Base-by-base conservation (phyloP, 805 yeast species). In the Starmerella asiatica region DNA sequence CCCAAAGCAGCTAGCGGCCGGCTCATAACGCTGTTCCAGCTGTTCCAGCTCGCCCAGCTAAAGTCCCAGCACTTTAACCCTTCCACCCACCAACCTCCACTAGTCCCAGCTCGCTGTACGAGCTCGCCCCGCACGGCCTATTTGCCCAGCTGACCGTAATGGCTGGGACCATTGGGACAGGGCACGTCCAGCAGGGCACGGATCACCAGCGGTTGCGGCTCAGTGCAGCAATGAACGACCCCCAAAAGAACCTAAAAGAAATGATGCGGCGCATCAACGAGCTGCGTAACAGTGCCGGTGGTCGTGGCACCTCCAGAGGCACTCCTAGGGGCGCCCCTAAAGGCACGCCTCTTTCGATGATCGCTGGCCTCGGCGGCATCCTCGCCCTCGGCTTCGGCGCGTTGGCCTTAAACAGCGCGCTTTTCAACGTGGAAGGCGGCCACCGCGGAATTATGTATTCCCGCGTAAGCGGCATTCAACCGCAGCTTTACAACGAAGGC, bases 381-480 rank as follows among this genome's bases (percentile, higher is more conserved):
- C 42, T 77, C 2, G 48, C 73, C 5, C 56, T 77, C 4, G 79
- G 76, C 39, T 76, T 73, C 38, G 77, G 74, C 42, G 71, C 74
- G 3, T 37, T 72, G 32, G 56, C 69, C 20, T 47, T 71, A 29
- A 73, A 76, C 50, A 63, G 73, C 30, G 39, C 85, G 1, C 62
- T 79, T 27, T 79, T 76, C 63, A 79, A 78, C 58, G 98, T 91
- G 44, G 97, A 91, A 62, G 98, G 98, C 75, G 98, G 98, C 62
- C 97, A 88, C 61, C 71, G 98, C 57, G 98, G 96, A 15, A 86
- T 91, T 55, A 72, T 91, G 29, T 91, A 91, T 60, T 84, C 93
- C 20, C 75, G 98, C 57, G 37, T 85, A 21, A 70, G 74, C 36
- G 98, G 98, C 57, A 77, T 91, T 35, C 80, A 76, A 56, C 76